These are phyloP conservation scores for Pseudocercospora crystallina DNA, from an alignment of 2,329 filamentous ascomycete genomes.

Conservation along the genomic window DNA sequence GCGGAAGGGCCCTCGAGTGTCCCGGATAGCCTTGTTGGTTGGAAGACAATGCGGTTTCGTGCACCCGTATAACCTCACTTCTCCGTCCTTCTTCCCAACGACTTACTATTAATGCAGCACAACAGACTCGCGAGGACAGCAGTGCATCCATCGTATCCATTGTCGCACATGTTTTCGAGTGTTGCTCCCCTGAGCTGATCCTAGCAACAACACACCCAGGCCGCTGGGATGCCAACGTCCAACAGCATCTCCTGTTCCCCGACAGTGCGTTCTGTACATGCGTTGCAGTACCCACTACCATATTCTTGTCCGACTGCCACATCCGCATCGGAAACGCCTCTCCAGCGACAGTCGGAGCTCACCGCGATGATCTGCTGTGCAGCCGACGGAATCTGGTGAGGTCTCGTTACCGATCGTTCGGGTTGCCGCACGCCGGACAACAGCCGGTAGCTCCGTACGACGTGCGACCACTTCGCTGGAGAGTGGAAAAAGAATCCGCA, in stretches of 20 bases:
- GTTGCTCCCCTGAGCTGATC: conserved; percentile 2
- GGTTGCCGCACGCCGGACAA: conserved; percentile 5
- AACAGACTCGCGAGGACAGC: no score
- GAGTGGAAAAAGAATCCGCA: no score
- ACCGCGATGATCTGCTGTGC: conserved; percentile 11
- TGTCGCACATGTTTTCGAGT: background rate
- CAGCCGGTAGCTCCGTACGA: background rate
- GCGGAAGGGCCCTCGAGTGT: background rate
- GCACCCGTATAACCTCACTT: no score
- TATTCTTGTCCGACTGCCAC: no score
- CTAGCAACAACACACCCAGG: background rate
- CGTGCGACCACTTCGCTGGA: no score
- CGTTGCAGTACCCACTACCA: no score
- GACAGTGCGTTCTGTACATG: no score
- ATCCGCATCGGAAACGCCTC: background rate
- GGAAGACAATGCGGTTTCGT: no score
- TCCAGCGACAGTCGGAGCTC: conserved; percentile 2
- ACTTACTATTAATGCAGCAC: no score
- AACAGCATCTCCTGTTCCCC: background rate
- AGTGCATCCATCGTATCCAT: no score
- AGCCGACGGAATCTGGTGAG: conserved; percentile 4
- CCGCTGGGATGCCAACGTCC: background rate
- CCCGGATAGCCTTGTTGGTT: no score
- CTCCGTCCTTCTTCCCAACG: no score
- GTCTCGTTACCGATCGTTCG: conserved; percentile 14